Base-by-base conservation (phyloP, 2,329 filamentous ascomycete species). In the Aspergillus sergii region DNA sequence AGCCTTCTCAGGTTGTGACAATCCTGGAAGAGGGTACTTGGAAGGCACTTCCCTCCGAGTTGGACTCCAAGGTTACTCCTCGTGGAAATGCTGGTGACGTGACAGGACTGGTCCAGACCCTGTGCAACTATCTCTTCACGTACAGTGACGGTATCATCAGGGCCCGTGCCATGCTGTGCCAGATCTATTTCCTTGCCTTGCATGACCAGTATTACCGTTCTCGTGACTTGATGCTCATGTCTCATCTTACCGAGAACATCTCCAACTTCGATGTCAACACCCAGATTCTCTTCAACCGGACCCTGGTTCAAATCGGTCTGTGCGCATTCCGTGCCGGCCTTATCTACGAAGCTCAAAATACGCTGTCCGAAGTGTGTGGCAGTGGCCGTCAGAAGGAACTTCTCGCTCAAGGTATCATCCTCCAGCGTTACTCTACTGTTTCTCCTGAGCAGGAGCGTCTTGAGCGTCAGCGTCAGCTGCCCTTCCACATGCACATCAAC, bases 401-500 rank as follows among this genome's bases (percentile, higher is more conserved):
- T 58, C 88, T 99, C 51, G 96, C 95, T 45, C 95, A 99, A 82
- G 96, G 95, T 79, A 93, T 99, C 66, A 97, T 98, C 85, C 95
- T 99, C 79, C 95, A 99, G 84, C 89, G 95, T 71, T 99, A 94
- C 83, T 94, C 88, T 73, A 94, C 97, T 75, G 95, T 99, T 66
- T 95, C 94, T 41, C 95, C 95, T 21, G 95, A 99, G 82, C 95
- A 99, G 81, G 95, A 99, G 84, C 92, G 94, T 69, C 87, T 98
- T 45, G 95, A 99, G 84, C 92, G 95, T 78, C 94, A 98, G 83
- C 90, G 95, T 73, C 95, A 99, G 83, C 87, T 99, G 70, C 95
- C 95, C 43, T 99, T 99, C 89, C 95, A 99, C 85, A 97, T 99
- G 93, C 95, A 99, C 86, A 99, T 99, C 85, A 99, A 99, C 85